Conservation (phyloP, 805 yeast genomes). For the Starmera dryadoides region DNA sequence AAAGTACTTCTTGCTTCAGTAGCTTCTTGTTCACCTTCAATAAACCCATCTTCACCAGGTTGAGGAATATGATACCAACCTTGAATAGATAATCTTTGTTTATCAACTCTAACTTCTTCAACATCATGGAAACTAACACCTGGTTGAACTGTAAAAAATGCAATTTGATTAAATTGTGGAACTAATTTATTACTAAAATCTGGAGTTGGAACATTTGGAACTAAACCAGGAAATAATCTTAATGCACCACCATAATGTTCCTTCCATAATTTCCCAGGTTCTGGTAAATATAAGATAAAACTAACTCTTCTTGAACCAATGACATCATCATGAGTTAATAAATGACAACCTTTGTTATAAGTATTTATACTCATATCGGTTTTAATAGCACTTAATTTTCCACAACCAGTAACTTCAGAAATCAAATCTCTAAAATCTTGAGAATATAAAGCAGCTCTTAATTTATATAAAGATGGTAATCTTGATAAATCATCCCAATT, state of each 20-base stretch:
- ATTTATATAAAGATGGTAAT: slow-evolving; percentile 66
- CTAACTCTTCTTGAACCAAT: slow-evolving; percentile 93
- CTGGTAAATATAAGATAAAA: slow-evolving; percentile 87
- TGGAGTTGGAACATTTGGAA: slow-evolving; percentile 83
- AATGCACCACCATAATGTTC: slow-evolving; percentile 91
- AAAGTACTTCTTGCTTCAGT: slow-evolving; percentile 71
- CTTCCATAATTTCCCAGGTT: slow-evolving; percentile 86
- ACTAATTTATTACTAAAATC: slow-evolving; percentile 65
- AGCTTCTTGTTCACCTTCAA: slow-evolving; percentile 74
- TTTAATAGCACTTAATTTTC: slow-evolving; percentile 81
- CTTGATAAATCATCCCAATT: slow-evolving; percentile 66
- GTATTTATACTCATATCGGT: slow-evolving; percentile 92
- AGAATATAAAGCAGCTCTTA: slow-evolving; percentile 85
- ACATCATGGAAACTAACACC: slow-evolving; percentile 97
- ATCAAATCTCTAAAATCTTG: slow-evolving; percentile 75
- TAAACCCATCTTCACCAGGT: slow-evolving; percentile 78
- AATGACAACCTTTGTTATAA: slow-evolving; percentile 88
- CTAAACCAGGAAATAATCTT: slow-evolving; percentile 77
- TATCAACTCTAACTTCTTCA: slow-evolving; percentile 90
- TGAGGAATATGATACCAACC: slow-evolving; percentile 99
- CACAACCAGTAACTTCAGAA: slow-evolving; percentile 75
- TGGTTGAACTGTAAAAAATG: slow-evolving; percentile 93
- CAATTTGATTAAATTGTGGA: slow-evolving; percentile 94
- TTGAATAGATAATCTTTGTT: slow-evolving; percentile 85
- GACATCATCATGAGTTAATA: slow-evolving; percentile 94